Evolutionary conservation across 2,329 filamentous ascomycete genomes (phyloP).

Genomic region (Orbilia quercus): DNA sequence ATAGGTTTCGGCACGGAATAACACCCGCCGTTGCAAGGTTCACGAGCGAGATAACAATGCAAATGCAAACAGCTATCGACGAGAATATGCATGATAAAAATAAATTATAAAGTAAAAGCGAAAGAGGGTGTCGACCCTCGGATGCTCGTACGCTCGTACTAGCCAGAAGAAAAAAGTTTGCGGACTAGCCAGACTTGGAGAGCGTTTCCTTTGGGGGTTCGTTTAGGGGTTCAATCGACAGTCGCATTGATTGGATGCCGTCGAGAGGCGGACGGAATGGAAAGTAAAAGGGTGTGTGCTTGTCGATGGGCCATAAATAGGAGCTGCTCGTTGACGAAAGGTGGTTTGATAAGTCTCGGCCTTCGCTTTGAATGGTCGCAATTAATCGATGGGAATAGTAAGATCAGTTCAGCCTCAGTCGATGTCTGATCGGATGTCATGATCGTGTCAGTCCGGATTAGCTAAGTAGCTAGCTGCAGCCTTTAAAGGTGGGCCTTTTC

Average conservation of each 20-base stretch:
- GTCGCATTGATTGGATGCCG: constrained; percentile 43
- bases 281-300: not conserved
- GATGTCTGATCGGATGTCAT: not conserved
- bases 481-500: constrained; percentile 14
- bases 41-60: constrained; percentile 43
- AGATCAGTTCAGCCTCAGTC: constrained; percentile 40
- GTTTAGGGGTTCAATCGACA: constrained; percentile 33
- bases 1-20: constrained; percentile 8
- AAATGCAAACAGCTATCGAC: no score
- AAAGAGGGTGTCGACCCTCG: constrained; percentile 33
- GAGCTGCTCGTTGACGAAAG: constrained; percentile 23
- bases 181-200: constrained; percentile 31
- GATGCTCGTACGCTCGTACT: no score
- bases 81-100: no score
- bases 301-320: constrained; percentile 43
- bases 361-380: not conserved
- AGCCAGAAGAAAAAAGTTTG: no score
- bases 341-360: constrained; percentile 23
- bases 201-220: constrained; percentile 41
- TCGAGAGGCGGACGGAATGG: constrained; percentile 42
- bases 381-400: not conserved
- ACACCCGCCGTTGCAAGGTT: constrained; percentile 30
- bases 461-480: not conserved
- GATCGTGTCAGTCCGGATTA: no score
- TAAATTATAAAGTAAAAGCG: constrained; percentile 15